These are phyloP conservation scores for Podospora appendiculata DNA, from an alignment of 495 filamentous ascomycete species.

Conservation along the genomic window DNA sequence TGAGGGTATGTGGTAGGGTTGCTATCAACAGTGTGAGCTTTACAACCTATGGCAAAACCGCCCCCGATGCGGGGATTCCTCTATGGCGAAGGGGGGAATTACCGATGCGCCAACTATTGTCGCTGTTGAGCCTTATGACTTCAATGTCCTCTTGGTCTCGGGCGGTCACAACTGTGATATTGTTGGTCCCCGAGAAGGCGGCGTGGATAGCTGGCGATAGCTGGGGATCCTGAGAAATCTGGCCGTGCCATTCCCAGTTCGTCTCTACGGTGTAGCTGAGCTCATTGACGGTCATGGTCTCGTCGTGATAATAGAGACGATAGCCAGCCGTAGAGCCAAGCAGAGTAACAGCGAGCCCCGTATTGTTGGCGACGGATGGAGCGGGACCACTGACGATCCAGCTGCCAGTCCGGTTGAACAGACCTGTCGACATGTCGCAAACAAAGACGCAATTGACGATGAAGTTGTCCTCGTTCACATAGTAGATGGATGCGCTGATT, in stretches of 20 bases:
- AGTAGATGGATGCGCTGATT: conserved; percentile 24
- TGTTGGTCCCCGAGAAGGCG: conserved; percentile 15
- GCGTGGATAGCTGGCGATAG: conserved; percentile 15
- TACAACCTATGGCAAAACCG: neutral
- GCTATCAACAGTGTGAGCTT: conserved; percentile 14
- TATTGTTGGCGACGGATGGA: conserved; percentile 14
- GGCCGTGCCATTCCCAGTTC: conserved; percentile 16
- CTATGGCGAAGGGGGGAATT: neutral
- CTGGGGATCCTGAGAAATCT: conserved; percentile 19
- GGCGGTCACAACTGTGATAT: conserved; percentile 23
- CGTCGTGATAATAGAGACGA: conserved; percentile 29
- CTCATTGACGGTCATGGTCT: conserved; percentile 17
- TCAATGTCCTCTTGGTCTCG: conserved; percentile 22
- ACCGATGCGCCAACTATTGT: conserved; percentile 21
- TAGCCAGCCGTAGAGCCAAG: conserved; percentile 24
- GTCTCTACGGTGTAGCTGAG: conserved; percentile 15
- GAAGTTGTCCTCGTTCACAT: conserved; percentile 10
- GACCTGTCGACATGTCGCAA: conserved; percentile 26
- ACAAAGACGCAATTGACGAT: conserved; percentile 21
- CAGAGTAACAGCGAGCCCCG: conserved; percentile 20
- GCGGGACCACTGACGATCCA: conserved; percentile 14
- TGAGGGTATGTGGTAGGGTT: conserved; percentile 21
- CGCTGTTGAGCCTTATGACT: conserved; percentile 13
- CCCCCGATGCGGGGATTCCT: too few species aligned
- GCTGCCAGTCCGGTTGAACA: conserved; percentile 13